These are phyloP conservation scores for Corylus heterophylla DNA, from an alignment of 306 rosid species.

Conservation along the genomic window DNA sequence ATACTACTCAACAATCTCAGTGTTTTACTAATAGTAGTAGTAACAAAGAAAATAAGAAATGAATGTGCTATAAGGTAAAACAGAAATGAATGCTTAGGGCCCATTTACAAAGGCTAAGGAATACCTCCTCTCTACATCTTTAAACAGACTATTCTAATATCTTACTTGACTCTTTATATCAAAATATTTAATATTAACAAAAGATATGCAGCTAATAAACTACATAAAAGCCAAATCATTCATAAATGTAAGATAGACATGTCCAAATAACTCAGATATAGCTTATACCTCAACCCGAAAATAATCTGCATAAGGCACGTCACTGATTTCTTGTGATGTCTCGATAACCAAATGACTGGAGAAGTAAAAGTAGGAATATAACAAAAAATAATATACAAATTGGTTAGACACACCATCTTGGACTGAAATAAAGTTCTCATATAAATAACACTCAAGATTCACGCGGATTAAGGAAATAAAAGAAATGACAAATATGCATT, in stretches of 20 bases:
- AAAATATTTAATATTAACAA: background rate
- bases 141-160: background rate
- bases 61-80: no score
- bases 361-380: slow-evolving; percentile 34
- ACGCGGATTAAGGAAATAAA: slow-evolving; percentile 9
- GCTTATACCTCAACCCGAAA: slow-evolving; percentile 81
- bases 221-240: slow-evolving; percentile 15
- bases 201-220: slow-evolving; percentile 2
- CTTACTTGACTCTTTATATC: background rate
- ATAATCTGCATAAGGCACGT: slow-evolving; percentile 89
- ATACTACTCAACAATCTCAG: background rate
- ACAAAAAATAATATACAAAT: slow-evolving; percentile 17
- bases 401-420: background rate
- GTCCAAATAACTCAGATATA: slow-evolving; percentile 14
- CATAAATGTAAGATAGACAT: slow-evolving; percentile 9
- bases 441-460: background rate
- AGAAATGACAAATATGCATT: background rate
- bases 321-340: slow-evolving; percentile 86
- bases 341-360: slow-evolving; percentile 88
- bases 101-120: background rate
- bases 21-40: background rate
- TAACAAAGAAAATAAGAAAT: background rate
- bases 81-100: background rate
- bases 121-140: background rate
- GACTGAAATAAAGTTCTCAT: slow-evolving; percentile 15